Conservation (phyloP, 1,284 basidiomycete species). For the Xanthoconium separans region DNA sequence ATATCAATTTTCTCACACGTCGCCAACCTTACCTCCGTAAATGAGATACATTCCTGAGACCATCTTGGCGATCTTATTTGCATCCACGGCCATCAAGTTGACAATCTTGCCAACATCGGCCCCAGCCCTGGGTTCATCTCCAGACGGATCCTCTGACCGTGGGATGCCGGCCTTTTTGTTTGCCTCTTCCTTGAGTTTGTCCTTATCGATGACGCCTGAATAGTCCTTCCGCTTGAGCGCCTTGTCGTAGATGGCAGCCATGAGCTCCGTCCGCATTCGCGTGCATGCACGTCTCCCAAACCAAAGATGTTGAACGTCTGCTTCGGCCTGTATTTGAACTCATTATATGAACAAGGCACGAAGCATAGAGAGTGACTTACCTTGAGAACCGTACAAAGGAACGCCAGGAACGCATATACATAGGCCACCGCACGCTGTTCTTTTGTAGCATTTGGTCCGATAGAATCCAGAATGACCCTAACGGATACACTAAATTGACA, state of each 20-base stretch:
- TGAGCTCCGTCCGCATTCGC: slow-evolving; percentile 58
- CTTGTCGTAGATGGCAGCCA: slow-evolving; percentile 85
- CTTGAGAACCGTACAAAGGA: slow-evolving; percentile 51
- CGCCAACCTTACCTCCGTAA: slow-evolving; percentile 50
- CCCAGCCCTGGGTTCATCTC: slow-evolving; percentile 61
- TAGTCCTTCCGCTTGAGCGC: slow-evolving; percentile 84
- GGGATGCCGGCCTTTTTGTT: slow-evolving; percentile 20
- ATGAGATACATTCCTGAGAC: slow-evolving; percentile 58
- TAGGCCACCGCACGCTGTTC: slow-evolving; percentile 55
- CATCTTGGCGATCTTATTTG: slow-evolving; percentile 55
- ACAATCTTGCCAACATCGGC: slow-evolving; percentile 79
- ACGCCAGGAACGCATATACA: slow-evolving; percentile 59
- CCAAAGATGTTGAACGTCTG: slow-evolving; percentile 70
- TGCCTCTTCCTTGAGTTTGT: slow-evolving; percentile 31
- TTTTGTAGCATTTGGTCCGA: slow-evolving; percentile 26
- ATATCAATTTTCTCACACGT: not conserved
- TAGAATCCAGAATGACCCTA: slow-evolving; percentile 39
- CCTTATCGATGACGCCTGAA: slow-evolving; percentile 69
- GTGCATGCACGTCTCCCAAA: slow-evolving; percentile 57
- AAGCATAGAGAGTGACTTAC: slow-evolving; percentile 14
- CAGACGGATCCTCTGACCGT: slow-evolving; percentile 16
- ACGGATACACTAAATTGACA: not conserved
- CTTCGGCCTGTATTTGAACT: slow-evolving; percentile 39
- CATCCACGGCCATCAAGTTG: slow-evolving; percentile 74
- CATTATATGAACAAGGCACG: not conserved